phyloP scores from a whole-genome alignment of 352 stramenopile genomes.

The Phytopythium delawarense region DNA sequence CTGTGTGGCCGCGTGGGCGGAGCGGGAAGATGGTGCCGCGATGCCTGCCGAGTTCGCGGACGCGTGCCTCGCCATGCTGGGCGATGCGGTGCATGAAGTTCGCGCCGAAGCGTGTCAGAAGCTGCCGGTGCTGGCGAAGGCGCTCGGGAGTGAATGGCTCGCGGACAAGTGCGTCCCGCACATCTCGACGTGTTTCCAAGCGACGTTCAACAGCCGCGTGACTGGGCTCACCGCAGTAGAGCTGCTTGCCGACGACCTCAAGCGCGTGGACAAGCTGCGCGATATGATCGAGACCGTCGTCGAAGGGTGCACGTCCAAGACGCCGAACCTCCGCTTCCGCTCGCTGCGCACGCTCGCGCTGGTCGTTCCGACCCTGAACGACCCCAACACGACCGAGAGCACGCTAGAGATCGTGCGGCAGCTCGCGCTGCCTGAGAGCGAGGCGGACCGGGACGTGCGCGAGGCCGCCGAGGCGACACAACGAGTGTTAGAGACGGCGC shows the following conservation, averaged over 20 bases:
- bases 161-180: constrained; percentile 58
- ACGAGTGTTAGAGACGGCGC: constrained; percentile 36
- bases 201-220: constrained; percentile 68
- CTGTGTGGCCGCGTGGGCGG: constrained; percentile 77
- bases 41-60: constrained; percentile 70
- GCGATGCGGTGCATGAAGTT: constrained; percentile 71
- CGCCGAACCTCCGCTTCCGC: constrained; percentile 76
- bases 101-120: constrained; percentile 58
- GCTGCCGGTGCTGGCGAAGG: constrained; percentile 57
- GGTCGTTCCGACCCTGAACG: constrained; percentile 66
- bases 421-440: constrained; percentile 50
- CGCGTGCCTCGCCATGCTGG: constrained; percentile 60
- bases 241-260: constrained; percentile 50
- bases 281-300: constrained; percentile 62
- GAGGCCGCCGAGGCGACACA: constrained; percentile 65
- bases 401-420: constrained; percentile 76
- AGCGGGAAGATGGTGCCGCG: constrained; percentile 48
- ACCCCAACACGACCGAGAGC: constrained; percentile 55
- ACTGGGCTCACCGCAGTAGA: constrained; percentile 71
- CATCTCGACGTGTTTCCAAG: constrained; percentile 58
- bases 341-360: constrained; percentile 63
- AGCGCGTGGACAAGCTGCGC: constrained; percentile 64
- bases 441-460: constrained; percentile 69
- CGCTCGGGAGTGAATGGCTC: constrained; percentile 77
- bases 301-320: constrained; percentile 76